phyloP scores from a whole-genome alignment of 345 rosid species.

The Syzygium aqueum region DNA sequence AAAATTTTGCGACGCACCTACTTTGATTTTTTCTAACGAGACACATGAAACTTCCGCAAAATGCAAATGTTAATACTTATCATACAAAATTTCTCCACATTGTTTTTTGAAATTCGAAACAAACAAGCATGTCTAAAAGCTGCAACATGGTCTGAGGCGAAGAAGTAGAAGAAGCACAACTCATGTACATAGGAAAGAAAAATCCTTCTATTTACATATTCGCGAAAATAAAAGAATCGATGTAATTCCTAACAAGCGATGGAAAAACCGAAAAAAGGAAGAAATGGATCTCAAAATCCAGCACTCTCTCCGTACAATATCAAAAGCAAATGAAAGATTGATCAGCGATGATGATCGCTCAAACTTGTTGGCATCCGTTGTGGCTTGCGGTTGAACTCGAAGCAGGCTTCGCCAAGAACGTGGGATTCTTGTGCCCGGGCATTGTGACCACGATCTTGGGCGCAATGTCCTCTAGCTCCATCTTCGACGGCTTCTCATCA shows the following conservation, averaged over 20 bases:
- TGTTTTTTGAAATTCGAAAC: background rate
- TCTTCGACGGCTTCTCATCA: background rate
- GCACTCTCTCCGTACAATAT: background rate
- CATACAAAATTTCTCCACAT: background rate
- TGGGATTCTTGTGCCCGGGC: slow-evolving; percentile 50
- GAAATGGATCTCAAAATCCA: background rate
- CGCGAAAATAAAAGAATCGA: background rate
- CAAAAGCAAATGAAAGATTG: background rate
- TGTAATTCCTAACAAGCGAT: background rate
- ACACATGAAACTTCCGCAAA: background rate
- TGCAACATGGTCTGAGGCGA: background rate
- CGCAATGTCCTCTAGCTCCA: slow-evolving; percentile 5
- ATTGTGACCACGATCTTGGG: slow-evolving; percentile 43
- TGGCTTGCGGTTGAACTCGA: background rate
- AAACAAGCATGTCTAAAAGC: background rate
- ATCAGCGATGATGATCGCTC: background rate
- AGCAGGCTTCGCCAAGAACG: slow-evolving; percentile 36
- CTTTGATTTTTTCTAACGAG: background rate
- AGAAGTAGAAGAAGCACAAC: background rate
- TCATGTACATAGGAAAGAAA: background rate
- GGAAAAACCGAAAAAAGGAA: background rate
- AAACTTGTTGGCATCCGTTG: background rate
- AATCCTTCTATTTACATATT: background rate
- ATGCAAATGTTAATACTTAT: background rate
- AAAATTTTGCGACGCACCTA: background rate